These are phyloP conservation scores for Prunus armeniaca DNA, from an alignment of 306 rosid species.

Conservation along the genomic window DNA sequence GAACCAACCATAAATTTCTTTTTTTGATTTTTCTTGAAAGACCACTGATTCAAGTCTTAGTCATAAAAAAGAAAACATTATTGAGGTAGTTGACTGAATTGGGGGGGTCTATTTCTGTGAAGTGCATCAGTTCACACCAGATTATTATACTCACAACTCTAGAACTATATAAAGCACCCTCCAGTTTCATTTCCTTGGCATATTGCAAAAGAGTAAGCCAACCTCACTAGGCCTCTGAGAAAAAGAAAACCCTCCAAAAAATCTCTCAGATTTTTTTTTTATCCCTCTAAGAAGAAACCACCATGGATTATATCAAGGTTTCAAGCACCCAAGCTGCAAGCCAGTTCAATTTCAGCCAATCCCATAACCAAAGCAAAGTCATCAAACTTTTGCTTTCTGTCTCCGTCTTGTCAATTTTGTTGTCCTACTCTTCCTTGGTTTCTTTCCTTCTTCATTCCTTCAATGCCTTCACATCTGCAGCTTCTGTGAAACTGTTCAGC, in stretches of 20 bases:
- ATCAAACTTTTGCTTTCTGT: conserved; percentile 39
- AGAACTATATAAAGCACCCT: conserved; percentile 1
- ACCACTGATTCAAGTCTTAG: not conserved
- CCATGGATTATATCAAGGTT: conserved; percentile 13
- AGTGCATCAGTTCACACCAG: not conserved
- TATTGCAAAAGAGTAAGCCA: not conserved
- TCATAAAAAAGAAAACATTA: not conserved
- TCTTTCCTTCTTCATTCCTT: conserved; percentile 31
- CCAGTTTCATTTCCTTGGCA: not conserved
- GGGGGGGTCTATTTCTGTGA: not conserved
- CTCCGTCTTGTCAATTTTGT: conserved; percentile 30
- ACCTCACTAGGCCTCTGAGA: not conserved
- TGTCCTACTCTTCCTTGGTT: conserved; percentile 20
- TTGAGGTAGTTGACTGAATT: not conserved
- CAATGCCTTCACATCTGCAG: conserved; percentile 20
- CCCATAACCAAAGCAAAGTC: conserved; percentile 12
- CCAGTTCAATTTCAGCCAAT: conserved; percentile 5
- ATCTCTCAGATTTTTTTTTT: not conserved
- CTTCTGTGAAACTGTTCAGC: conserved; percentile 27
- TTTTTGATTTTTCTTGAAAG: not conserved
- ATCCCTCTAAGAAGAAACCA: not conserved
- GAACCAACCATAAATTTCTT: not conserved
- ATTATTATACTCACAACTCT: not conserved
- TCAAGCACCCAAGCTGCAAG: not conserved
- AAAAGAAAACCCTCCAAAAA: not conserved